Evolutionary conservation across 805 yeast genomes (phyloP).

Genomic region (Blastobotrys americana): DNA sequence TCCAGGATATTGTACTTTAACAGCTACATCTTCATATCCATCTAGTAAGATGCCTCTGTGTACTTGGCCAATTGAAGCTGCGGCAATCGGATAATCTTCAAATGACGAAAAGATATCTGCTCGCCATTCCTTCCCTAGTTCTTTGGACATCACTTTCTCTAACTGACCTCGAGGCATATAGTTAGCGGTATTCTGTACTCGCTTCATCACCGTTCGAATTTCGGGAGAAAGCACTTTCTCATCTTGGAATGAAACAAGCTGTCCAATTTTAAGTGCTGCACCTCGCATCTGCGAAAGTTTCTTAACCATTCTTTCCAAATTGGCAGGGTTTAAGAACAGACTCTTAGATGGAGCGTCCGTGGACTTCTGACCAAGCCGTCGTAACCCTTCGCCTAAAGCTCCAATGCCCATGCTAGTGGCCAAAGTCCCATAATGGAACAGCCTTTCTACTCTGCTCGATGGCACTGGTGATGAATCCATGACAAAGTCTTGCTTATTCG

Average conservation of each 20-base stretch:
- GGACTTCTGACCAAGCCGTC: constrained; percentile 39
- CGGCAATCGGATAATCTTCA: constrained; percentile 88
- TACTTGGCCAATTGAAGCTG: constrained; percentile 96
- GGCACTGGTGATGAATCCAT: constrained; percentile 72
- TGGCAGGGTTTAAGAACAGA: constrained; percentile 67
- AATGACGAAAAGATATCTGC: constrained; percentile 56
- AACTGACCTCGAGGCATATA: constrained; percentile 94
- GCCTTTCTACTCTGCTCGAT: constrained; percentile 73
- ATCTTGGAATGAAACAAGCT: constrained; percentile 92
- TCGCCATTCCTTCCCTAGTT: constrained; percentile 79
- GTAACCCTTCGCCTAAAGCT: constrained; percentile 69
- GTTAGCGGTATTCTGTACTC: constrained; percentile 91
- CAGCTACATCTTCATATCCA: constrained; percentile 67
- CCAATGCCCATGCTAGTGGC: constrained; percentile 90
- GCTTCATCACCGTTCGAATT: constrained; percentile 66
- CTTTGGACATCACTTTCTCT: constrained; percentile 61
- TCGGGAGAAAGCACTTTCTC: constrained; percentile 76
- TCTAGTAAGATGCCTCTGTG: constrained; percentile 66
- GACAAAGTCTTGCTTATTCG: constrained; percentile 37
- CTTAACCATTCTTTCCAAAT: constrained; percentile 80
- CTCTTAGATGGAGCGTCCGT: constrained; percentile 35
- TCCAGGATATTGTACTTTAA: constrained; percentile 96
- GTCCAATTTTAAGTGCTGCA: constrained; percentile 98
- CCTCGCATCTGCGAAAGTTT: constrained; percentile 94
- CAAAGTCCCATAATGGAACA: constrained; percentile 85